Percentiles rank a stretch among this genome's conserved stretches.
These are phyloP conservation scores for Linum lewisii DNA, from an alignment of 345 rosid genomes.

Conservation along the genomic window DNA sequence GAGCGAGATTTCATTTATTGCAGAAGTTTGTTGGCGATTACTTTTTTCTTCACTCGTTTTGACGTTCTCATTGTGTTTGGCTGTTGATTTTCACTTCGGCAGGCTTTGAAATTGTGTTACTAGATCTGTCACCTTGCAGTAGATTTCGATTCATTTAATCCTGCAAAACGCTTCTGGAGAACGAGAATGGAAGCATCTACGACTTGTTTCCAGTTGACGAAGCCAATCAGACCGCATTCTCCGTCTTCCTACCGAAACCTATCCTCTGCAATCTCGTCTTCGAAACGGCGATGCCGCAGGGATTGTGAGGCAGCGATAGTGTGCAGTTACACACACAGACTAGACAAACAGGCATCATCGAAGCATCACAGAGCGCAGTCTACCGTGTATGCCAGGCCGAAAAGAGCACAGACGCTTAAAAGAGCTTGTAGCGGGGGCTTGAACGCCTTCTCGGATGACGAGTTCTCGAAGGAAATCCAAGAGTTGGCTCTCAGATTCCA, in stretches of 20 bases:
- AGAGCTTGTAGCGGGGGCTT: conserved; percentile 52
- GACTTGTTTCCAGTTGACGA: conserved; percentile 49
- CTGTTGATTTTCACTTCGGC: background rate
- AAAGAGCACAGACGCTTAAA: conserved; percentile 16
- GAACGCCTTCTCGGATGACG: conserved; percentile 59
- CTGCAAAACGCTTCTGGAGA: background rate
- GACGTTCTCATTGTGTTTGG: background rate
- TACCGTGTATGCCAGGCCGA: conserved; percentile 26
- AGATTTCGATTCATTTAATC: background rate
- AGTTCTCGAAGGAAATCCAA: conserved; percentile 52
- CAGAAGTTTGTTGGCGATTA: background rate
- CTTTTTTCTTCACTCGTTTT: background rate
- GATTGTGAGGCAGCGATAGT: background rate
- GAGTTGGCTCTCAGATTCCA: conserved; percentile 51
- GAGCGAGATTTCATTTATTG: background rate
- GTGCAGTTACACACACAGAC: conserved; percentile 29
- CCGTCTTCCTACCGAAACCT: conserved; percentile 47
- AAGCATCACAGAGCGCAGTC: conserved; percentile 39
- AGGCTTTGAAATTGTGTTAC: background rate
- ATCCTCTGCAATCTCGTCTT: conserved; percentile 43
- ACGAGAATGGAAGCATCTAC: conserved; percentile 55
- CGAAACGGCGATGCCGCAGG: no score
- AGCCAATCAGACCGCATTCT: conserved; percentile 38
- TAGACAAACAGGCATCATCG: conserved; percentile 30
- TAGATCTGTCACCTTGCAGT: background rate